These are phyloP conservation scores for Corchorus olitorius DNA, from an alignment of 345 rosid genomes.

Conservation along the genomic window DNA sequence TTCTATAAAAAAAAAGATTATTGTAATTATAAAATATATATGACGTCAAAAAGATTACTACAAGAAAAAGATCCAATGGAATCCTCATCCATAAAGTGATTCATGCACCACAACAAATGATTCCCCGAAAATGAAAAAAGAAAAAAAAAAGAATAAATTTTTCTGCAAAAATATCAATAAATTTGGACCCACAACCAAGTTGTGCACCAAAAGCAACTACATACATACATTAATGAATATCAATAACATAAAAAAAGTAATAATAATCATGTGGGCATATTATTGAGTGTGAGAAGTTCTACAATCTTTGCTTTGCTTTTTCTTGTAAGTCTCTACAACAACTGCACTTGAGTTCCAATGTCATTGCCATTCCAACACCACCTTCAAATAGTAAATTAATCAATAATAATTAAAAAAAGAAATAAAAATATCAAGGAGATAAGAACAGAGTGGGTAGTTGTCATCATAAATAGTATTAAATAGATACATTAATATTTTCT, in stretches of 20 bases:
- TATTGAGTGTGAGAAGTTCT: not conserved
- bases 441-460: not conserved
- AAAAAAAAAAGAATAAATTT: too few species aligned
- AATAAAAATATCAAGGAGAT: not conserved
- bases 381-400: not conserved
- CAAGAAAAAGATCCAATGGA: not conserved
- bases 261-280: not conserved
- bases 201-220: conserved; percentile 2
- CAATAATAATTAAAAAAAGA: not conserved
- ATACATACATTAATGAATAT: too few species aligned
- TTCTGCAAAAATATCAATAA: not conserved
- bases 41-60: not conserved
- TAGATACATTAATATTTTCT: too few species aligned
- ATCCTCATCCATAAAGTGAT: not conserved
- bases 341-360: not conserved
- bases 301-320: not conserved
- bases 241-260: too few species aligned
- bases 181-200: not conserved
- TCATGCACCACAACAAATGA: not conserved
- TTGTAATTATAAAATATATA: not conserved
- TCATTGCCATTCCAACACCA: not conserved
- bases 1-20: too few species aligned
- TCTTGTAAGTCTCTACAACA: not conserved
- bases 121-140: not conserved
- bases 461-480: not conserved